Evolutionary conservation across 2,329 filamentous ascomycete species (phyloP).

Genomic region (Bipolaris zeicola): DNA sequence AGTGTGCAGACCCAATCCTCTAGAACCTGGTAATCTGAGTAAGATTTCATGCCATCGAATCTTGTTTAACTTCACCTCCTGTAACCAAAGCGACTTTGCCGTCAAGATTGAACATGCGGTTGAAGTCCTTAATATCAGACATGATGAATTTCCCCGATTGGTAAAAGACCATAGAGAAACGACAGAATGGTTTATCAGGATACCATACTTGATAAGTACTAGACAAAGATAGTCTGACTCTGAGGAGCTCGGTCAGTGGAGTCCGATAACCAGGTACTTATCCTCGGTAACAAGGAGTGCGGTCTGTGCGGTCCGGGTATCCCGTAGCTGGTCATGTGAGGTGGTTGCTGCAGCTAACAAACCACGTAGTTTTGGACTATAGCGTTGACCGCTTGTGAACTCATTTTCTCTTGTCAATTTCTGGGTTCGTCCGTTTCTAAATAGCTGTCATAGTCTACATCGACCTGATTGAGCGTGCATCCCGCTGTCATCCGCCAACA

Average conservation of each 20-base stretch:
- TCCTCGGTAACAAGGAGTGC: slow-evolving; percentile 28
- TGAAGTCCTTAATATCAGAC: slow-evolving; percentile 43
- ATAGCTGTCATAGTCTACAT: neutral
- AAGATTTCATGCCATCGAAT: neutral
- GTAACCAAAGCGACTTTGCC: slow-evolving; percentile 48
- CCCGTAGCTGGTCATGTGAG: slow-evolving; percentile 17
- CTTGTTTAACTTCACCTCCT: slow-evolving; percentile 28
- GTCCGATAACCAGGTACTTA: slow-evolving; percentile 28
- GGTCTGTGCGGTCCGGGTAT: slow-evolving; percentile 28
- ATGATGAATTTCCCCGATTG: slow-evolving; percentile 22
- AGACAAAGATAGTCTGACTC: slow-evolving; percentile 17
- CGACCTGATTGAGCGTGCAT: slow-evolving; percentile 3
- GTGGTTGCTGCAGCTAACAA: slow-evolving; percentile 14
- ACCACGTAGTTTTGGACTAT: too few relatives aligned
- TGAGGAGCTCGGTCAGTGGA: slow-evolving; percentile 32
- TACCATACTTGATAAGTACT: slow-evolving; percentile 20
- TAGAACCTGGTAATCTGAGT: slow-evolving; percentile 39
- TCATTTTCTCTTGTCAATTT: neutral
- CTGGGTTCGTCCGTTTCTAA: neutral
- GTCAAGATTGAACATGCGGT: slow-evolving; percentile 45
- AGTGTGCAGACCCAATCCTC: slow-evolving; percentile 48
- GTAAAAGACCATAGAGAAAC: neutral
- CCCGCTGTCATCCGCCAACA: slow-evolving; percentile 12
- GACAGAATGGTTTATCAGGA: neutral
- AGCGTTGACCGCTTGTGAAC: too few relatives aligned